A percentile compares a stretch with the other conserved stretches of the same genome.
These are phyloP conservation scores for Salvia miltiorrhiza DNA, from an alignment of 257 asterid genomes.

Conservation along the genomic window DNA sequence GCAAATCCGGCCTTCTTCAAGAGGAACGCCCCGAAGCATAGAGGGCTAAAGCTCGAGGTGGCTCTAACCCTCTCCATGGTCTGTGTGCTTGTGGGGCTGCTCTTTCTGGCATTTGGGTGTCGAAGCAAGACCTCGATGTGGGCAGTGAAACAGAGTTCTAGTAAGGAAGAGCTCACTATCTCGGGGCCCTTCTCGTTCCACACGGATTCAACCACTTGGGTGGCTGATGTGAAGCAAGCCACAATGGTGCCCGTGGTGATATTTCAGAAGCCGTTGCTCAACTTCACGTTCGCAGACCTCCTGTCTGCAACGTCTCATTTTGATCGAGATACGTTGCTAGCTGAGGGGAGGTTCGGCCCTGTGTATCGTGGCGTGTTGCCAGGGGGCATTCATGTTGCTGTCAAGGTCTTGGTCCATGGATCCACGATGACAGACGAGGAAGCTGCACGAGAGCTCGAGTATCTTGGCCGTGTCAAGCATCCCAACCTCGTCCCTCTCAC, in stretches of 20 bases:
- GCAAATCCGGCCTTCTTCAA: conserved; percentile 63
- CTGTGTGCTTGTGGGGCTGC: conserved; percentile 61
- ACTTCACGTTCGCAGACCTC: conserved; percentile 72
- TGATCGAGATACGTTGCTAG: conserved; percentile 56
- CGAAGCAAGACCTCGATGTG: conserved; percentile 50
- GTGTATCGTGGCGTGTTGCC: conserved; percentile 68
- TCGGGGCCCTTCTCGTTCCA: conserved; percentile 78
- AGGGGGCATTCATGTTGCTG: conserved; percentile 73
- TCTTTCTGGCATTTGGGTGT: conserved; percentile 78
- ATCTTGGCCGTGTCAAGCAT: conserved; percentile 73
- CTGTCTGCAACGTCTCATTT: conserved; percentile 71
- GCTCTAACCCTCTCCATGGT: conserved; percentile 64
- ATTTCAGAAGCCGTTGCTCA: conserved; percentile 77
- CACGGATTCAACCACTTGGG: conserved; percentile 81
- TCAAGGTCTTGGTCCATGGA: conserved; percentile 68
- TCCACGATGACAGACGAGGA: conserved; percentile 76
- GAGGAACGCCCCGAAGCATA: conserved; percentile 40
- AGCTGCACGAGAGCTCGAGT: conserved; percentile 70
- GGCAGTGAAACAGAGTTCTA: conserved; percentile 50
- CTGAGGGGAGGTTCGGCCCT: conserved; percentile 80
- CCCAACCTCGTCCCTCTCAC: conserved; percentile 79
- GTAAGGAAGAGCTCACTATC: conserved; percentile 56
- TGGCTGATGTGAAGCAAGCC: conserved; percentile 82
- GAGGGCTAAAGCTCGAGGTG: conserved; percentile 66
- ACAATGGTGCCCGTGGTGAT: conserved; percentile 63